Evolutionary conservation across 163 green algal genomes (phyloP).

Genomic region (Coccomyxa subellipsoidea): DNA sequence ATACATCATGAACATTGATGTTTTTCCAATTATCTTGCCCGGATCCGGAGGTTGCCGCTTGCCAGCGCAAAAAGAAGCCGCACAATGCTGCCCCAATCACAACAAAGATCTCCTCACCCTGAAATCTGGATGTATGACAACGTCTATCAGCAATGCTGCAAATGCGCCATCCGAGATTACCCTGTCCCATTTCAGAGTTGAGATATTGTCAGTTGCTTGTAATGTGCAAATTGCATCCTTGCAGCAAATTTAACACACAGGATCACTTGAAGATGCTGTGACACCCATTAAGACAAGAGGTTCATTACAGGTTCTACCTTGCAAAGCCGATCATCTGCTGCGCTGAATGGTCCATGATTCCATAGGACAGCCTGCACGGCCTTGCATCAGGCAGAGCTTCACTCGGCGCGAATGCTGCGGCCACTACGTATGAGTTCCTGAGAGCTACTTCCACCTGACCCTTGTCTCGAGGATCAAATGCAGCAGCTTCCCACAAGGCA

Average conservation of each 20-base stretch:
- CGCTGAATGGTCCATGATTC: neutral
- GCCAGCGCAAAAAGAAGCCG: too few species aligned
- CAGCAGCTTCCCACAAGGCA: neutral
- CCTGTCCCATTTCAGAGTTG: neutral
- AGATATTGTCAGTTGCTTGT: neutral
- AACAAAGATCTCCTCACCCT: neutral
- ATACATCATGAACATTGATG: too few species aligned
- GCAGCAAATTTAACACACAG: neutral
- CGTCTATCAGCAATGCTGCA: neutral
- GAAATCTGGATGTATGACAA: neutral
- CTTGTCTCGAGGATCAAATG: neutral
- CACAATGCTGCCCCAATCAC: too few species aligned
- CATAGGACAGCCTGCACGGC: neutral
- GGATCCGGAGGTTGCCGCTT: too few species aligned
- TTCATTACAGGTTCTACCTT: neutral
- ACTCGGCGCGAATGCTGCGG: neutral
- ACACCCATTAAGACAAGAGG: neutral
- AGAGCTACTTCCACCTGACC: neutral
- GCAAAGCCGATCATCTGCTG: neutral
- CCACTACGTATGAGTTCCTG: neutral
- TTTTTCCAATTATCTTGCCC: too few species aligned
- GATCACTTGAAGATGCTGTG: neutral
- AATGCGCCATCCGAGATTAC: neutral
- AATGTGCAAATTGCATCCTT: neutral
- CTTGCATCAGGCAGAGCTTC: neutral